A percentile compares a stretch with the other conserved stretches of the same genome.
These are phyloP conservation scores for Blastobotrys aristatus DNA, from an alignment of 1,139 yeast species.

Conservation along the genomic window DNA sequence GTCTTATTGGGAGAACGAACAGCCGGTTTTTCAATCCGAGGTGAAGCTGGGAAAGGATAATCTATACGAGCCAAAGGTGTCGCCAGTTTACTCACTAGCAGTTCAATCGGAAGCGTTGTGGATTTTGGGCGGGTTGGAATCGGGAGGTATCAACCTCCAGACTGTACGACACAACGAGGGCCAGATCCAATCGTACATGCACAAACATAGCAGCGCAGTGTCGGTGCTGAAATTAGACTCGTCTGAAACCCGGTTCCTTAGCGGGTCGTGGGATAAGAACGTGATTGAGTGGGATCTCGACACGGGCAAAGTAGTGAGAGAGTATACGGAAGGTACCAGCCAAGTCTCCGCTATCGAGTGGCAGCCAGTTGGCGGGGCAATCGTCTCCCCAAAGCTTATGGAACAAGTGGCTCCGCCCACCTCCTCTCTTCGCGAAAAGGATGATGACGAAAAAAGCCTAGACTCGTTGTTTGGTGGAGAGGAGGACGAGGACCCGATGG, in stretches of 20 bases:
- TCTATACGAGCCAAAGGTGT: conserved; percentile 40
- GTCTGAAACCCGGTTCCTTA: conserved; percentile 56
- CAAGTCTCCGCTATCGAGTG: conserved; percentile 75
- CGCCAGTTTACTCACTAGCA: conserved; percentile 85
- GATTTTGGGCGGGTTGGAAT: conserved; percentile 73
- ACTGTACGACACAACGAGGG: conserved; percentile 85
- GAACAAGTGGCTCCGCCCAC: conserved; percentile 7
- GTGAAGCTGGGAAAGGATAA: conserved; percentile 42
- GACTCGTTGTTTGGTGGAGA: conserved; percentile 80
- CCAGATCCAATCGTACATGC: conserved; percentile 67
- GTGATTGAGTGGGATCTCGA: conserved; percentile 77
- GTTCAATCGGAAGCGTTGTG: conserved; percentile 80
- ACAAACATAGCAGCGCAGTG: conserved; percentile 67
- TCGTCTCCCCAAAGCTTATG: conserved; percentile 31
- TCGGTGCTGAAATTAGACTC: conserved; percentile 63
- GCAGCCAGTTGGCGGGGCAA: conserved; percentile 64
- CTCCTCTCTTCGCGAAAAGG: conserved; percentile 15
- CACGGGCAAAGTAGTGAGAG: conserved; percentile 52
- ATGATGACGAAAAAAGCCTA: conserved; percentile 55
- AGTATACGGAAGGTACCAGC: conserved; percentile 53
- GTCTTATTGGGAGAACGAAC: conserved; percentile 95
- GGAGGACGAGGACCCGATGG: conserved; percentile 55
- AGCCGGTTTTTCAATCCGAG: conserved; percentile 56
- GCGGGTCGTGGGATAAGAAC: conserved; percentile 86
- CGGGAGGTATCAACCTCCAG: conserved; percentile 85